Evolutionary conservation across 108 stramenopile genomes (phyloP).

Genomic region (Mediolabrus comicus): DNA sequence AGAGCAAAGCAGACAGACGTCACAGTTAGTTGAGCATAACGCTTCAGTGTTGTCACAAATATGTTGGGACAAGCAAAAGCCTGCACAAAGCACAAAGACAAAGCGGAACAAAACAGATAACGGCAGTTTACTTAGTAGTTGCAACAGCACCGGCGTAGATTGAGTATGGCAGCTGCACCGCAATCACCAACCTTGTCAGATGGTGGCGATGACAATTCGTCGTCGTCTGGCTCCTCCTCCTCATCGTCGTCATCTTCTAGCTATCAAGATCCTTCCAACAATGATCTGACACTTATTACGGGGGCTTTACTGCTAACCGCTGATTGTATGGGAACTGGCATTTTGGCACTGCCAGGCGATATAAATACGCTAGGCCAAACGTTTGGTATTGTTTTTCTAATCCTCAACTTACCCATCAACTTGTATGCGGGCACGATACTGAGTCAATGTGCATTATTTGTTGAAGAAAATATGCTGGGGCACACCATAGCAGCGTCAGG

Average conservation of each 20-base stretch:
- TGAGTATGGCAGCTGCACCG: background rate
- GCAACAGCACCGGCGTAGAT: no score
- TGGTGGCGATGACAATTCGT: background rate
- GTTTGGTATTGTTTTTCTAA: slow-evolving; percentile 58
- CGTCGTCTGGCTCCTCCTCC: background rate
- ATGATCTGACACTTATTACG: slow-evolving; percentile 50
- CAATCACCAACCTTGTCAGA: background rate
- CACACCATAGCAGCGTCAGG: slow-evolving; percentile 8
- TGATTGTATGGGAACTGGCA: slow-evolving; percentile 80
- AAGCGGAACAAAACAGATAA: no score
- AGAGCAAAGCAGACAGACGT: no score
- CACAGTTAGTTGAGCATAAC: no score
- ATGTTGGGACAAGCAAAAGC: no score
- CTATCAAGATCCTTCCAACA: slow-evolving; percentile 40
- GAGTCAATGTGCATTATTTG: slow-evolving; percentile 40
- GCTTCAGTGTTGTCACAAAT: no score
- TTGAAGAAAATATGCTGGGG: slow-evolving; percentile 39
- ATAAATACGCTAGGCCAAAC: slow-evolving; percentile 45
- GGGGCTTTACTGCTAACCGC: slow-evolving; percentile 60
- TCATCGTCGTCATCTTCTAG: slow-evolving; percentile 6
- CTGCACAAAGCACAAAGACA: no score
- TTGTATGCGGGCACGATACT: slow-evolving; percentile 63
- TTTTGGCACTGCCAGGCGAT: slow-evolving; percentile 62
- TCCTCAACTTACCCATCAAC: slow-evolving; percentile 63
- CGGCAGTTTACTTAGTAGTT: no score